Base-by-base conservation (phyloP, 352 stramenopile species). In the Globisporangium viniferum region DNA sequence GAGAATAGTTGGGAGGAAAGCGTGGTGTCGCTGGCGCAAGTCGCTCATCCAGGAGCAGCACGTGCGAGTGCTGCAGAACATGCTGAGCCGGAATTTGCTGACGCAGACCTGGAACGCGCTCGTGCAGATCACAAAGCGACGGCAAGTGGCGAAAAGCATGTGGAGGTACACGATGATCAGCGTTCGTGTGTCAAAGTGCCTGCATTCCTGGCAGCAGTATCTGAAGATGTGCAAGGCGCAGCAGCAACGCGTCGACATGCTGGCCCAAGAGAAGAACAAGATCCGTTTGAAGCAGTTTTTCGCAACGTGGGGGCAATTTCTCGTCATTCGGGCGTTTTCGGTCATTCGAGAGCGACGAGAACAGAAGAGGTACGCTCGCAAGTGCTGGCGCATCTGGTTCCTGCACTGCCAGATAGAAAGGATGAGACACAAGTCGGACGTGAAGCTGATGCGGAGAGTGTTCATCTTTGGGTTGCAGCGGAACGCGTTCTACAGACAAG, bases 41-140 rank as follows among this genome's bases (percentile, higher is more conserved):
- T 44, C 44, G 6, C 36, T 57, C 8, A 59, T 66, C 8, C 39
- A 54, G 29, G 44, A 58, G 58, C 44, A 54, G 64, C 48, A 69
- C 24, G 33, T 58, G 15, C 29, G 35, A 9, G n/a, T 36, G 57
- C 49, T 53, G 27, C 20, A 54, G 5, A 27, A 9, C 22, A 44
- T 51, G 24, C 20, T 12, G 15, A 49, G n/a, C 48, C n/a, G 31
- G 12, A 41, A 31, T 51, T 5, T 60, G 36, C 2, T 70, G 20
- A 53, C 44, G 54, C 46, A 29, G 9, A 20, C 6, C 7, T 75
- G 58, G 57, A 49, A 72, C n/a, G 51, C 27, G 9, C 48, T 71
- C 14, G 46, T 65, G 27, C 70, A 75, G 22, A 14, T 75, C 5
- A 73, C 67, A 18, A 75, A 75, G 51, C 70, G 70, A 9, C 49